Percentiles rank a stretch among this genome's conserved stretches.
phyloP scores from a whole-genome alignment of 225 moss, liverwort and hornwort species.

The Rhytidiadelphus loreus region DNA sequence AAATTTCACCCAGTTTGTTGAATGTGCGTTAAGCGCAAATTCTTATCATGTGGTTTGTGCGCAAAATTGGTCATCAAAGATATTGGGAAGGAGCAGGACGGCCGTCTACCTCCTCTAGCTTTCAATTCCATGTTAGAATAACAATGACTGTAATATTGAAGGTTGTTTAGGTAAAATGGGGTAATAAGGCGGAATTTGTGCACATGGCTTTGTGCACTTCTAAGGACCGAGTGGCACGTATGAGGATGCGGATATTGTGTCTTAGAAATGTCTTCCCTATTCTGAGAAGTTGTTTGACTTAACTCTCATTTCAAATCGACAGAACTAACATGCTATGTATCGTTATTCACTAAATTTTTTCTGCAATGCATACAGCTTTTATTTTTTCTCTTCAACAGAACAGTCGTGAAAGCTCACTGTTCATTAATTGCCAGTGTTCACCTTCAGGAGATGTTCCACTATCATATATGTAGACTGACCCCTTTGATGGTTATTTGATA shows the following conservation, averaged over 20 bases:
- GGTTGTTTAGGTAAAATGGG: no score
- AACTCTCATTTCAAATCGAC: not conserved
- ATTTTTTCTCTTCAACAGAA: not conserved
- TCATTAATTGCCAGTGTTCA: not conserved
- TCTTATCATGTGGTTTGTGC: not conserved
- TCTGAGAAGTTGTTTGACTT: not conserved
- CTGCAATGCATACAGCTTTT: not conserved
- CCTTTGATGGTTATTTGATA: no score
- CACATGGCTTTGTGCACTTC: not conserved
- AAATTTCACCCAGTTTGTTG: not conserved
- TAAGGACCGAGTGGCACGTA: not conserved
- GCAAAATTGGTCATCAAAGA: not conserved
- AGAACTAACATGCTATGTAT: not conserved
- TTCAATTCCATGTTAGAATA: not conserved
- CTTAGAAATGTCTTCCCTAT: not conserved
- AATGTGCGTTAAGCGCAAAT: no score
- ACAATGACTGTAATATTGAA: not conserved
- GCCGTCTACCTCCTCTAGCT: not conserved
- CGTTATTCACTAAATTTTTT: not conserved
- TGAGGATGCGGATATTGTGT: not conserved
- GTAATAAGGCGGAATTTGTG: not conserved
- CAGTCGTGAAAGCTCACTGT: not conserved
- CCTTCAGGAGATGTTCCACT: not conserved
- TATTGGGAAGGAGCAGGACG: not conserved
- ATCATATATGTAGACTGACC: not conserved